A percentile compares a stretch with the other conserved stretches of the same genome.
Evolutionary conservation across 2,329 filamentous ascomycete species (phyloP).

Genomic region (Claviceps sp.): DNA sequence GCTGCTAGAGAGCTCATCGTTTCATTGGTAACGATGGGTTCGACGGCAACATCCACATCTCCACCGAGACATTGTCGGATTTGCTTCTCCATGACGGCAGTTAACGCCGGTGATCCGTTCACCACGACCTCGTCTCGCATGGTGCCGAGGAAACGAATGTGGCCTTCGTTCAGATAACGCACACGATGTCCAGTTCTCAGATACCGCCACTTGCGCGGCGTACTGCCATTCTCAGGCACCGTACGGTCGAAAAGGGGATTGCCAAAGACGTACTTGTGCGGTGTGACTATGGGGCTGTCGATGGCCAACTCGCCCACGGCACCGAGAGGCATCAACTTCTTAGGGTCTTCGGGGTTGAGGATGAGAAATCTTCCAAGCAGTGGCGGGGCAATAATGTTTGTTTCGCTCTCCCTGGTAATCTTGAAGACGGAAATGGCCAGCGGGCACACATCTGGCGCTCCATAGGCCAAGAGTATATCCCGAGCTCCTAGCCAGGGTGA

Average conservation of each 20-base stretch:
- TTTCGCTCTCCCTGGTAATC: slow-evolving; percentile 22
- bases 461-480: slow-evolving; percentile 37
- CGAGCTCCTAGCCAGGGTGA: slow-evolving; percentile 31
- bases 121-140: slow-evolving; percentile 28
- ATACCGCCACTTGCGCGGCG: slow-evolving; percentile 21
- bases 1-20: slow-evolving; percentile 29
- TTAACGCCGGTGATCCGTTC: slow-evolving; percentile 25
- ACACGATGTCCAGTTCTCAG: slow-evolving; percentile 39
- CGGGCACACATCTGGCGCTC: slow-evolving; percentile 36
- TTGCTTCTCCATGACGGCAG: slow-evolving; percentile 32
- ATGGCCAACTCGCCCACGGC: slow-evolving; percentile 46
- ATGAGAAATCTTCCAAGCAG: slow-evolving; percentile 38
- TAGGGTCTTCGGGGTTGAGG: slow-evolving; percentile 36
- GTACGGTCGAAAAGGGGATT: slow-evolving; percentile 14
- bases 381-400: slow-evolving; percentile 32
- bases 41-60: slow-evolving; percentile 34
- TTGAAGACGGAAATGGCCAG: slow-evolving; percentile 36
- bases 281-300: slow-evolving; percentile 30
- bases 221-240: slow-evolving; percentile 8
- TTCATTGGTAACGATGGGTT: slow-evolving; percentile 32
- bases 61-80: slow-evolving; percentile 33
- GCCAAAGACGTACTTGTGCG: slow-evolving; percentile 22
- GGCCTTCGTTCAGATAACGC: slow-evolving; percentile 33
- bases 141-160: slow-evolving; percentile 33
- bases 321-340: slow-evolving; percentile 38